Evolutionary conservation across 2,329 filamentous ascomycete genomes (phyloP), one percentile per base, ranked within the genome.

Genomic region (Cryoendolithus antarcticus): DNA sequence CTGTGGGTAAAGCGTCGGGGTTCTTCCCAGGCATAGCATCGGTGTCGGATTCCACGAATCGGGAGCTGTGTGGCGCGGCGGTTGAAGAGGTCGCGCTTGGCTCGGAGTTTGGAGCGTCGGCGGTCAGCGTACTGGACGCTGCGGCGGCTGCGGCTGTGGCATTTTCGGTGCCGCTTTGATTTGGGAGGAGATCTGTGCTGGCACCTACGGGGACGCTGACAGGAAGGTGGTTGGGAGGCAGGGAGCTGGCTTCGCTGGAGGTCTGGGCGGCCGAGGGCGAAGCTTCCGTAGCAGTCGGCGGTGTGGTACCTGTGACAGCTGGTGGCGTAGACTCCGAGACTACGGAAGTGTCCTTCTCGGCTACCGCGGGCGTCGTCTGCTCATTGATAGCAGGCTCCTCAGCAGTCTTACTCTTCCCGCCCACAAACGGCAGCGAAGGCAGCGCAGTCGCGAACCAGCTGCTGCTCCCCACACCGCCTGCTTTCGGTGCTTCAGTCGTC

Each of bases 1-100:
- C 45, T 4, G 40, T 41, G 6, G 47, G 47, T 12, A 48, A 48
- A 30, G 41, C 38, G 28, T 30, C 21, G 4, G 43, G 43, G 37
- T 46, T 45, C n/a, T 31, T 33, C 30, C 39, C 44, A 32, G 37
- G 33, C 7, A 24, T 21, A 24, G 34, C 36, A 13, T 27, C 32
- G 13, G 40, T 21, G 9, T 19, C 10, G 4, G 30, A 7, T n/a
- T 33, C 32, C 3, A 27, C 24, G 24, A 27, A 27, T 6, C 24
- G 24, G 24, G 24, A 27, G 24, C 24, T 27, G 24, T 27, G 24
- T 8, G 24, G 24, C 11, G 34, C 8, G 19, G 24, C 7, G 6
- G 24, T 4, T 3, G 24, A 27, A 4, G 24, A 27, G 7, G 24
- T 8, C 2, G 24, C 7, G 24, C 31, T 27, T 8, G 38, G 28